Conservation (phyloP, 768 basidiomycete species). For the Phanerochaete sordida region DNA sequence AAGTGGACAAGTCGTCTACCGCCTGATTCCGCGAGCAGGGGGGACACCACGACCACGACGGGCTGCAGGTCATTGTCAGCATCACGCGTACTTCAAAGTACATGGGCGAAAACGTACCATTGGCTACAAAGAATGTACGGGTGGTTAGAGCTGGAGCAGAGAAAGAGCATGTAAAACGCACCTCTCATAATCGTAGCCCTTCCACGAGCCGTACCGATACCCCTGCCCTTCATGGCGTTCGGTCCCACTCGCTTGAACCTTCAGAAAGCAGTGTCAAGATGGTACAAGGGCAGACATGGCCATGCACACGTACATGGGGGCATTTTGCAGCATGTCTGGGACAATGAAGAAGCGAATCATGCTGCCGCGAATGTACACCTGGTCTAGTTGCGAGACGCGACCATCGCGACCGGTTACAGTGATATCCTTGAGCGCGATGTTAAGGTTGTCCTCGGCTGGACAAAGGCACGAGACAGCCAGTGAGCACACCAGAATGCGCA, state of each 20-base stretch:
- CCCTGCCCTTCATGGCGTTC: conserved; percentile 97
- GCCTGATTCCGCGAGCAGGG: conserved; percentile 74
- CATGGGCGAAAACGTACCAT: conserved; percentile 47
- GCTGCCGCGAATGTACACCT: conserved; percentile 97
- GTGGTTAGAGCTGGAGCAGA: neutral
- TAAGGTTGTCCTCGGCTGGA: conserved; percentile 95
- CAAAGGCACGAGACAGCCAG: conserved; percentile 15
- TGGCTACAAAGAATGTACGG: conserved; percentile 49
- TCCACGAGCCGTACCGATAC: conserved; percentile 98
- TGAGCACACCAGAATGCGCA: conserved; percentile 1
- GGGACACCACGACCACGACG: conserved; percentile 86
- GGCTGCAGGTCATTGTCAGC: conserved; percentile 40
- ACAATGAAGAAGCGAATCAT: conserved; percentile 99
- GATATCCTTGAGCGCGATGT: conserved; percentile 94
- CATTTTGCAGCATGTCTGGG: conserved; percentile 98
- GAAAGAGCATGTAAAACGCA: conserved; percentile 36
- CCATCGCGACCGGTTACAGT: conserved; percentile 98
- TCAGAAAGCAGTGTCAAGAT: conserved; percentile 4
- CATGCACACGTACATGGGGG: conserved; percentile 84
- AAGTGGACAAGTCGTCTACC: conserved; percentile 38
- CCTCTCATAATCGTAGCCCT: conserved; percentile 98
- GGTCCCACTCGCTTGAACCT: conserved; percentile 99
- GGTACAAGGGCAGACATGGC: conserved; percentile 2
- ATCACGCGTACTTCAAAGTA: neutral
- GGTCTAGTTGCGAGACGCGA: conserved; percentile 96